Base-by-base conservation (phyloP, 2,329 filamentous ascomycete species). In the Aphanoascus verrucosus region DNA sequence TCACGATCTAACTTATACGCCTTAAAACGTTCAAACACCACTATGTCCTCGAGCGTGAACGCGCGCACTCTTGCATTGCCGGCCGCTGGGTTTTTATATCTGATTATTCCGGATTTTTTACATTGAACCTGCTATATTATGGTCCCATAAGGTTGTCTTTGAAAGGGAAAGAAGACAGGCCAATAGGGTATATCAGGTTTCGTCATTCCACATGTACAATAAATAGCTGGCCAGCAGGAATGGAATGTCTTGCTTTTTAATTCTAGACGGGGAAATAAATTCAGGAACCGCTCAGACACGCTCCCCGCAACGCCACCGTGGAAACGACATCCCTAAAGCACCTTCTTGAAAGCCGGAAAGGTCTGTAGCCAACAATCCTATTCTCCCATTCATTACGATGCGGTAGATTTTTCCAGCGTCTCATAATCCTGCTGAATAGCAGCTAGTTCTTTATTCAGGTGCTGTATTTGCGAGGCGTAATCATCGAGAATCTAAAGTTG, bases 361-460 rank as follows among this genome's bases (percentile, higher is more conserved):
- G 7, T 9, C 12, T 12, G 9, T 41, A 17, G 19, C 1, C 1
- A 15, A 11, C 11, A 17, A 2, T 14, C 17, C 8, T 14, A 35
- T 49, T 34, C 15, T 38, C 38, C 2, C 14, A 9, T n/a, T 40
- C 44, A 19, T 56, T 53, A 62, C 45, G 45, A 57, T 47, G 34
- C 53, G 51, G 61, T 61, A 19, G 64, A 58, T 55, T 67, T 67
- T 57, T 81, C 73, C 67, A 78, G 79, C 57, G 77, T 77, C 31
- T 75, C 73, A 55, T 78, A 81, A 57, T 84, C 81, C 60, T 77
- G 76, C 64, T 76, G 76, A 52, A 82, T 74, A 23, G 78, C 72
- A 43, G 73, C 74, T 55, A 84, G 64, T 69, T 83, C 80, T 64
- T 81, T 81, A 58, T 77, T 76, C 56, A 84, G 68, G 66, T 83